Evolutionary conservation across 768 basidiomycete genomes (phyloP).

Genomic region (Psilocybe cubensis): DNA sequence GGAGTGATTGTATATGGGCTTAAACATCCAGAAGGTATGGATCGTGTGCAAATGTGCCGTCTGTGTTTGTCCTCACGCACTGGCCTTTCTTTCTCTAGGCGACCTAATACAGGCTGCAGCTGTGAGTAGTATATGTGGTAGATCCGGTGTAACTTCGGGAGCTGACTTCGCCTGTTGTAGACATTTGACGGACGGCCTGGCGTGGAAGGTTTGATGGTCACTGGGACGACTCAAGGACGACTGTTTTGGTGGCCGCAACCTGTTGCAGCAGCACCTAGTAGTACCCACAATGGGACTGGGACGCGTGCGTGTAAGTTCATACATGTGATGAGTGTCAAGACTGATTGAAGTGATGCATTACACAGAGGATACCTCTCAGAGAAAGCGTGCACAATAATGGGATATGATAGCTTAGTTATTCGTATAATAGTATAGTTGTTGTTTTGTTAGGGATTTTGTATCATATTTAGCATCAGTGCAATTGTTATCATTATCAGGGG

Average conservation of each 20-base stretch:
- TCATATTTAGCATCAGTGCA: conserved; percentile 6
- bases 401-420: neutral
- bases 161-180: conserved; percentile 28
- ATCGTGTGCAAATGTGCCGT: neutral
- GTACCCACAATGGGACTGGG: conserved; percentile 7
- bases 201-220: conserved; percentile 50
- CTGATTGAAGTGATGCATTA: neutral
- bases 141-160: conserved; percentile 5
- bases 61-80: conserved; percentile 16
- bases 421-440: conserved; percentile 12
- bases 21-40: conserved; percentile 61
- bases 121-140: conserved; percentile 29
- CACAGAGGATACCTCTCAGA: conserved; percentile 15
- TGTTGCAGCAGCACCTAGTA: conserved; percentile 31
- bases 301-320: conserved; percentile 8
- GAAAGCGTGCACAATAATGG: conserved; percentile 8
- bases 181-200: conserved; percentile 48
- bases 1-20: conserved; percentile 59
- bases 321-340: neutral
- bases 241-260: conserved; percentile 64
- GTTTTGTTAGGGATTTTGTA: conserved; percentile 4
- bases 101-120: conserved; percentile 46
- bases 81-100: conserved; percentile 29
- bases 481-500: neutral
- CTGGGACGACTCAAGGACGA: conserved; percentile 57